These are phyloP conservation scores for Eucalyptus erythrocorys DNA, from an alignment of 345 rosid species.

Conservation along the genomic window DNA sequence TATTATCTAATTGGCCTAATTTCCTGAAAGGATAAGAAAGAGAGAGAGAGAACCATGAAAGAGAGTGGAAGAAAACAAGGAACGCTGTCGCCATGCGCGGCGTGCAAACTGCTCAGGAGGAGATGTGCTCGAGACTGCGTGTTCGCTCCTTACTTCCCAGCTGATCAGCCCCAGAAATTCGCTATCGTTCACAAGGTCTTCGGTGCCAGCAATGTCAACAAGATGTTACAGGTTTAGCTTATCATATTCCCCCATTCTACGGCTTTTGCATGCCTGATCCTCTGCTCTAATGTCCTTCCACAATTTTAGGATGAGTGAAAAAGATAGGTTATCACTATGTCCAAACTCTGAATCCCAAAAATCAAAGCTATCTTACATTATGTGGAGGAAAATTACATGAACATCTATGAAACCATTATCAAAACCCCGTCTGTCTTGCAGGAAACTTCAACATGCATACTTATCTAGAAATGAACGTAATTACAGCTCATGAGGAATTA, in stretches of 20 bases:
- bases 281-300: background rate
- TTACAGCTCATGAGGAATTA: background rate
- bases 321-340: background rate
- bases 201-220: slow-evolving; percentile 95
- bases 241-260: background rate
- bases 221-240: slow-evolving; percentile 67
- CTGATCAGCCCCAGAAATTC: slow-evolving; percentile 79
- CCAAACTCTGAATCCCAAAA: background rate
- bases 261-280: background rate
- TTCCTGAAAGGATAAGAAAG: background rate
- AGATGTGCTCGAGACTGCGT: slow-evolving; percentile 74
- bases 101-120: slow-evolving; percentile 79
- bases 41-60: background rate
- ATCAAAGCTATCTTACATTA: background rate
- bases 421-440: background rate
- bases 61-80: slow-evolving; percentile 21
- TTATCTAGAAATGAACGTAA: background rate
- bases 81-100: slow-evolving; percentile 74
- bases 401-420: background rate
- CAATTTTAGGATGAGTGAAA: background rate
- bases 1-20: background rate
- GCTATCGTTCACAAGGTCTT: slow-evolving; percentile 87
- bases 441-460: background rate
- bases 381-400: background rate
- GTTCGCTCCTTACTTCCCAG: slow-evolving; percentile 88